Evolutionary conservation across 2,329 filamentous ascomycete species (phyloP).

Genomic region (Colletotrichum sp.): DNA sequence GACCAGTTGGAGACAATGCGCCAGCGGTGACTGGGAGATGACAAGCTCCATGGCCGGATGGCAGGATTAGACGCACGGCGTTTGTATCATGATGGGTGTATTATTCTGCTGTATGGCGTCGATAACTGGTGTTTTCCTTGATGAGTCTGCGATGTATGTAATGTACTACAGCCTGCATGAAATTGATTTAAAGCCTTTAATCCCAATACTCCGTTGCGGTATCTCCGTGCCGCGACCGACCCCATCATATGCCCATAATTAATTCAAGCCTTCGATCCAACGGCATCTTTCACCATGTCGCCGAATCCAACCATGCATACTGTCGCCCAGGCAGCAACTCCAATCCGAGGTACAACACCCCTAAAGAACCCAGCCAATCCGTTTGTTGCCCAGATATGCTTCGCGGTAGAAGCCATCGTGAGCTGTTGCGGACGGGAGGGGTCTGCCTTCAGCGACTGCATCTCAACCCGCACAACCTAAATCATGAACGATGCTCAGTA

Average conservation of each 20-base stretch:
- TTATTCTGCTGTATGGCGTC: not conserved
- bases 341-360: not conserved
- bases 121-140: not conserved
- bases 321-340: slow-evolving; percentile 9
- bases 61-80: slow-evolving; percentile 2
- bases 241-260: too few species aligned
- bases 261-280: not conserved
- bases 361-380: slow-evolving; percentile 4
- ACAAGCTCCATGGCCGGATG: slow-evolving; percentile 20
- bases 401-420: not conserved
- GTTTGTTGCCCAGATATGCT: slow-evolving; percentile 3
- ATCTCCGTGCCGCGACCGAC: not conserved
- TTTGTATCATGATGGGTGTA: not conserved
- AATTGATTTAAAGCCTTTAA: not conserved
- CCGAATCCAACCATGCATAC: slow-evolving; percentile 8
- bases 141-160: not conserved
- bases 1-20: slow-evolving; percentile 39
- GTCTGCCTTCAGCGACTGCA: slow-evolving; percentile 8
- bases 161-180: slow-evolving; percentile 3
- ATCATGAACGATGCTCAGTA: not conserved
- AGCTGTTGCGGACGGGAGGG: not conserved
- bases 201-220: not conserved
- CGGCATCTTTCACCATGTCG: not conserved
- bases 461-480: not conserved
- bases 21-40: slow-evolving; percentile 38